These are phyloP conservation scores for Immersiella caudata DNA, from an alignment of 495 filamentous ascomycete genomes.

Conservation along the genomic window DNA sequence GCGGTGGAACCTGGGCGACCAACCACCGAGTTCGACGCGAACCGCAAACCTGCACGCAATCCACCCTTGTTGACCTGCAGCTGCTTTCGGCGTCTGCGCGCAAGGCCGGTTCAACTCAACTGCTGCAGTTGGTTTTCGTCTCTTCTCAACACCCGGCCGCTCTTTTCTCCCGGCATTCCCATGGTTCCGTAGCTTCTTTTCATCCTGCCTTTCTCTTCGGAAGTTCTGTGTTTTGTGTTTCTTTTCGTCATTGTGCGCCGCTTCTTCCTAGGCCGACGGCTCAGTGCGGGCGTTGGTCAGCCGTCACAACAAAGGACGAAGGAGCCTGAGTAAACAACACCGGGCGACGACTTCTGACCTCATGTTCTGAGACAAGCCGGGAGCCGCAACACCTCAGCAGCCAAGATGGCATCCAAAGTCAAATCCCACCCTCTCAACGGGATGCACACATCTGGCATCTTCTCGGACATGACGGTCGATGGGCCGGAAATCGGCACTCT, in stretches of 20 bases:
- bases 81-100: conserved; percentile 8
- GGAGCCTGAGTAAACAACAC: conserved; percentile 33
- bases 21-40: conserved; percentile 15
- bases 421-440: conserved; percentile 48
- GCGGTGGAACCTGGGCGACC: conserved; percentile 9
- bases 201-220: not conserved
- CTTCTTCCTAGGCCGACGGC: not conserved
- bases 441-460: conserved; percentile 90
- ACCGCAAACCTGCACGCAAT: conserved; percentile 18
- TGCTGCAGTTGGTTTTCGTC: conserved; percentile 17
- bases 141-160: conserved; percentile 1
- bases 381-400: conserved; percentile 1
- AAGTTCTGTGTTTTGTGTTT: conserved; percentile 1
- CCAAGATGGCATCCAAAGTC: conserved; percentile 48
- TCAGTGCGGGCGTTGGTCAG: not conserved
- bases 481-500: conserved; percentile 93
- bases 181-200: conserved; percentile 4
- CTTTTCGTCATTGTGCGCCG: not conserved
- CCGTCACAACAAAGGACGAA: conserved; percentile 16
- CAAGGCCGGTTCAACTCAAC: conserved; percentile 1
- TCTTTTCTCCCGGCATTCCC: conserved; percentile 14
- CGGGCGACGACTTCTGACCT: conserved; percentile 18
- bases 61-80: conserved; percentile 10
- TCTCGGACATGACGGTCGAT: conserved; percentile 91
- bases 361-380: conserved; percentile 11